A percentile compares a stretch with the other conserved stretches of the same genome.
Evolutionary conservation across 306 rosid species (phyloP).

Genomic region (Citrullus mucosospermus): DNA sequence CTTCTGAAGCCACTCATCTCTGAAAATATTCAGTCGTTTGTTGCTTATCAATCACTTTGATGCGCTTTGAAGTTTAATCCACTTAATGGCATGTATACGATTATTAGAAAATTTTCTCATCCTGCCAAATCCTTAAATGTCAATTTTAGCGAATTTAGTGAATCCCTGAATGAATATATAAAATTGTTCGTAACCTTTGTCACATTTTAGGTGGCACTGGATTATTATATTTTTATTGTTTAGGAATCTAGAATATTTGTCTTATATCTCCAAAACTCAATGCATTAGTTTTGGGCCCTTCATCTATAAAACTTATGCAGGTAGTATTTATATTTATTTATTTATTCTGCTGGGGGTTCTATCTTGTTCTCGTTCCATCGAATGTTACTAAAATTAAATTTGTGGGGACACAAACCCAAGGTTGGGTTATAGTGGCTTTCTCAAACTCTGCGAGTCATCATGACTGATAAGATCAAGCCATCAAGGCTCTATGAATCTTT

Average conservation of each 20-base stretch:
- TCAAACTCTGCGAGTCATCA: neutral
- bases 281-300: neutral
- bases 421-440: neutral
- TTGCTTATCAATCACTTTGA: neutral
- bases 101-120: too few species aligned
- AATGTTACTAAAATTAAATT: neutral
- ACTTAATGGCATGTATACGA: neutral
- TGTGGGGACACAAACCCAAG: neutral
- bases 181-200: neutral
- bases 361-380: neutral
- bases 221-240: neutral
- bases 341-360: neutral
- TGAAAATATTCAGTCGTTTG: slow-evolving; percentile 6
- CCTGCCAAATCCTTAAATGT: neutral
- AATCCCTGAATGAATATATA: neutral
- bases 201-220: neutral
- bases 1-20: neutral
- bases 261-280: neutral
- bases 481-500: neutral
- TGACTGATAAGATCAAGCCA: neutral
- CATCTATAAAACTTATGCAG: too few species aligned
- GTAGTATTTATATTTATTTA: neutral
- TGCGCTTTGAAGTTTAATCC: neutral
- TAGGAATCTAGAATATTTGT: neutral
- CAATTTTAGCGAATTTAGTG: neutral